phyloP scores from a whole-genome alignment of 2,329 filamentous ascomycete genomes.

The Thelonectria discophora region DNA sequence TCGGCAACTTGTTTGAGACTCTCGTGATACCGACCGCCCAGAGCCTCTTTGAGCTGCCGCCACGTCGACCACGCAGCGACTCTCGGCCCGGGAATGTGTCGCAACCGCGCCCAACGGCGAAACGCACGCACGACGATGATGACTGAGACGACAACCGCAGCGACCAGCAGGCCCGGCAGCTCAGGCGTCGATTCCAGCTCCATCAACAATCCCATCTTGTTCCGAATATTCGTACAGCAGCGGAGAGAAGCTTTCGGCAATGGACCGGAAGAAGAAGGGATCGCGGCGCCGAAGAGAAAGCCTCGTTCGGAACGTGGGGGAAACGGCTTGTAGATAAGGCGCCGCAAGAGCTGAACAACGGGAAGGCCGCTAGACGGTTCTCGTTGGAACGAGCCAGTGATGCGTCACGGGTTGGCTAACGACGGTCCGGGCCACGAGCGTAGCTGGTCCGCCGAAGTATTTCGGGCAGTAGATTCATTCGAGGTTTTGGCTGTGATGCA shows the following conservation, averaged over 20 bases:
- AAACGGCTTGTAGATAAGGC: background rate
- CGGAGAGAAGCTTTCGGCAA: background rate
- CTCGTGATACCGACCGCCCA: conserved; percentile 43
- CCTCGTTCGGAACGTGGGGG: background rate
- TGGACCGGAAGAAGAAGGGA: background rate
- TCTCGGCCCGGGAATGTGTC: conserved; percentile 42
- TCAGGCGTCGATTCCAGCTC: conserved; percentile 4
- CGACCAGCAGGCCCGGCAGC: conserved; percentile 2
- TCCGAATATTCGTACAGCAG: background rate
- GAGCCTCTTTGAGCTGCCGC: conserved; percentile 43
- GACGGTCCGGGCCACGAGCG: too few species aligned
- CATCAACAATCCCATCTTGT: conserved; percentile 28
- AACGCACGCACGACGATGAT: conserved; percentile 10
- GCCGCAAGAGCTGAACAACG: background rate
- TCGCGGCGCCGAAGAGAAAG: background rate
- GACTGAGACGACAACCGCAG: background rate
- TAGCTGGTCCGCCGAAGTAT: too few species aligned
- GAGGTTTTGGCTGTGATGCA: too few species aligned
- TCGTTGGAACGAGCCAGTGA: too few species aligned
- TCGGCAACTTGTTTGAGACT: conserved; percentile 38
- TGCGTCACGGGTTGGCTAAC: too few species aligned
- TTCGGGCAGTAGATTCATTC: too few species aligned
- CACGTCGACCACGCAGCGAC: conserved; percentile 41
- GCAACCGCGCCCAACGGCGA: conserved; percentile 41
- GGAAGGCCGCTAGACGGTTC: background rate